Base-by-base conservation (phyloP, 495 filamentous ascomycete genomes). In the Podospora bellae-mahoneyi region DNA sequence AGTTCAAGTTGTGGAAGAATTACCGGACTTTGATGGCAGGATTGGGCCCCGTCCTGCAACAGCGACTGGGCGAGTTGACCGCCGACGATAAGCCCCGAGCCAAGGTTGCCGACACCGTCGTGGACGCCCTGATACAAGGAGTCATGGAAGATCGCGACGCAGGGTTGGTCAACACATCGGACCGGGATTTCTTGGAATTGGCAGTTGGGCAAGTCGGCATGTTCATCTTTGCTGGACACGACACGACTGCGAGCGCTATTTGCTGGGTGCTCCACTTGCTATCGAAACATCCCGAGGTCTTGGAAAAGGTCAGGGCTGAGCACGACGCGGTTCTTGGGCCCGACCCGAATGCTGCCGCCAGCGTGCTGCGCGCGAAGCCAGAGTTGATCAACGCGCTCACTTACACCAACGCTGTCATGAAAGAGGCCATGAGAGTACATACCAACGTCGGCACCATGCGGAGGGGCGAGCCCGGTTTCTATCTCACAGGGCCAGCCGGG, bases 201-300 rank as follows among this genome's bases (percentile, higher is more conserved):
- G 39, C 39, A 16, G 39, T 48, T 10, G 39, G 71, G 5, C 76
- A 79, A n/a, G 68, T 78, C 61, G 74, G 75, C 48, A 66, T 72
- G 0, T 84, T 84, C 67, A 65, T 84, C n/a, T 79, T 84, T 53
- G 79, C 78, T 0, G 82, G 83, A 6, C 75, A 83, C 60, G 81
- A 83, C 71, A 82, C 81, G 4, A 80, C 81, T 0, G 72, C 76
- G 44, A 72, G 62, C 39, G 77, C 74, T 0, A 66, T 82, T 2
- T 53, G 77, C 56, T 78, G 79, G 32, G 76, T 77, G 28, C 79
- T 75, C 59, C 72, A 83, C 66, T 64, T 81, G 2, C 77, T 86
- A 1, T 69, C 71, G 2, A 65, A 72, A 54, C 67, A 86, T 69
- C 83, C 81, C 0, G 59, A 71, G 0, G 67, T 73, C n/a, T 71